Conservation (phyloP, 2,329 filamentous ascomycete genomes). For the Hypoxylon sp. region DNA sequence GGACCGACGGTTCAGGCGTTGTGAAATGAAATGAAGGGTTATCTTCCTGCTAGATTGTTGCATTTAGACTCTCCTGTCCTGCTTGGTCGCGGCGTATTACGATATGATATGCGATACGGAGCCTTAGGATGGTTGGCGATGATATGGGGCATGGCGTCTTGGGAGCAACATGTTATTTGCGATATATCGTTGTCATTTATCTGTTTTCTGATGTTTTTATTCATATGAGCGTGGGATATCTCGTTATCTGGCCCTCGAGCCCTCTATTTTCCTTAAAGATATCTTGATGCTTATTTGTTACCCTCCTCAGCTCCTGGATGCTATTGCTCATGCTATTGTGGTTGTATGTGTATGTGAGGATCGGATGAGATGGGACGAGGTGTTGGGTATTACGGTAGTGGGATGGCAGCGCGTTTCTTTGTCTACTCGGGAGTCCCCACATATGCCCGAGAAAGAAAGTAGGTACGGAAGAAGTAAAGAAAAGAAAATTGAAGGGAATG, state of each 20-base stretch:
- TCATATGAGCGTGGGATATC: slow-evolving; percentile 17
- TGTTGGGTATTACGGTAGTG: not conserved
- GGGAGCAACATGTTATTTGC: slow-evolving; percentile 4
- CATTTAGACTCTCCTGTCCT: slow-evolving; percentile 28
- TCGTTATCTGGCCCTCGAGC: slow-evolving; percentile 21
- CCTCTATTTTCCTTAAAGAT: slow-evolving; percentile 8
- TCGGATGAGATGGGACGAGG: not conserved
- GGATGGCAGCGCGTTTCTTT: slow-evolving; percentile 3
- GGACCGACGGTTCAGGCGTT: slow-evolving; percentile 9
- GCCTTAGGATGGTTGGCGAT: slow-evolving; percentile 6
- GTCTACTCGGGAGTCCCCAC: not conserved
- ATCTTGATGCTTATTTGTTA: not conserved
- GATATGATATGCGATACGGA: slow-evolving; percentile 13
- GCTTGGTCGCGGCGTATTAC: slow-evolving; percentile 29
- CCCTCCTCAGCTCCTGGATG: not conserved
- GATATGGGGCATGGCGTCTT: slow-evolving; percentile 27
- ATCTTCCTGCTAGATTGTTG: slow-evolving; percentile 17
- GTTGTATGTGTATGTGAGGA: not conserved
- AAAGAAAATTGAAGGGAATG: not conserved
- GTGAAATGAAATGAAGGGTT: slow-evolving; percentile 19
- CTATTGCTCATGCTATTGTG: not conserved
- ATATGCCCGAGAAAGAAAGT: not conserved
- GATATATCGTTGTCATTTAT: slow-evolving; percentile 24
- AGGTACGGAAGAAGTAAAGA: not conserved
- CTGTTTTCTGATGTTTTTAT: slow-evolving; percentile 7